These are phyloP conservation scores for Phialemoniopsis sp. DNA, from an alignment of 2,329 filamentous ascomycete genomes.

Conservation along the genomic window DNA sequence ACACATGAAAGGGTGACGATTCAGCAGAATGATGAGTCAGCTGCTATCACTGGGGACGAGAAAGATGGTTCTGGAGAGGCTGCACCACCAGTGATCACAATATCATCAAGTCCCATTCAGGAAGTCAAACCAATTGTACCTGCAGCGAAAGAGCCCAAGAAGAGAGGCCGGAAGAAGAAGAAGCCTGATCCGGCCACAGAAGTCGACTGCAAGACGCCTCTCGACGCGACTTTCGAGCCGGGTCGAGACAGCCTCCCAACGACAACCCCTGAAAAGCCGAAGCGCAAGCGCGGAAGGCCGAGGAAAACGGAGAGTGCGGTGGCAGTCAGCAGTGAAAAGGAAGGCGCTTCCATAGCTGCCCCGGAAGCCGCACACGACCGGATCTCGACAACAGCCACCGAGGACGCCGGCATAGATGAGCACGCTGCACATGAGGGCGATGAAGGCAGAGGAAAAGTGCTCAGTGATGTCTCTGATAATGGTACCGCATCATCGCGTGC, in stretches of 20 bases:
- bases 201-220: too few species aligned
- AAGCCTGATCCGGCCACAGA: too few species aligned
- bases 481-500: neutral
- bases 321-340: neutral
- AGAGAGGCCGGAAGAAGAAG: too few species aligned
- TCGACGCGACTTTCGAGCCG: too few species aligned
- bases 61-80: neutral
- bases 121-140: too few species aligned
- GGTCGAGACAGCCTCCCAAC: too few species aligned
- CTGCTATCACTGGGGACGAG: neutral
- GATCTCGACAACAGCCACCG: neutral
- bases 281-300: slow-evolving; percentile 37
- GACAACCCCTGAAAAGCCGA: slow-evolving; percentile 3
- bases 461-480: neutral
- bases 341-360: neutral
- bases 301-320: slow-evolving; percentile 25
- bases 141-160: too few species aligned
- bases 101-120: too few species aligned
- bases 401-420: neutral
- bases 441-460: neutral
- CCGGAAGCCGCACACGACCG: neutral
- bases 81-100: neutral
- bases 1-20: too few species aligned
- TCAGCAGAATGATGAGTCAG: too few species aligned
- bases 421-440: neutral